These are phyloP conservation scores for Priceomyces medius DNA, from an alignment of 805 yeast species.

Conservation along the genomic window DNA sequence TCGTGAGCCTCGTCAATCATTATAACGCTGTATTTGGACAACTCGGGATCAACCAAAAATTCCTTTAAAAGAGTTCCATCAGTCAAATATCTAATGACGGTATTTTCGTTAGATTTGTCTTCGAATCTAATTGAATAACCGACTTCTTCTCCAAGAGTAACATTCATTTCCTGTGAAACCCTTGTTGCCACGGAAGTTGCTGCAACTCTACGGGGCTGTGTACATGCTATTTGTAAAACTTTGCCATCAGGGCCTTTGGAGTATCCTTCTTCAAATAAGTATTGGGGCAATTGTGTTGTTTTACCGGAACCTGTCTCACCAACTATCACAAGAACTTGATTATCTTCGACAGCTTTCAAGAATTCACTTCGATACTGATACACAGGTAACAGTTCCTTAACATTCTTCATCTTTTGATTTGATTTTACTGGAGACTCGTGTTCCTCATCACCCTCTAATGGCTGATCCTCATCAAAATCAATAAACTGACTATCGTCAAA, in stretches of 20 bases:
- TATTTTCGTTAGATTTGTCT: conserved; percentile 62
- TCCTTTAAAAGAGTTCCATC: conserved; percentile 95
- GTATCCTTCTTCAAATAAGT: conserved; percentile 78
- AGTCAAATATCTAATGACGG: conserved; percentile 84
- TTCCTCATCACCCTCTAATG: conserved; percentile 11
- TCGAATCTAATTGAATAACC: conserved; percentile 92
- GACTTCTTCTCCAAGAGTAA: conserved; percentile 77
- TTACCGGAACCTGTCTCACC: conserved; percentile 95
- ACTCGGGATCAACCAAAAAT: conserved; percentile 70
- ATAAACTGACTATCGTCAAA: conserved; percentile 61
- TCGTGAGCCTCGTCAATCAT: conserved; percentile 99
- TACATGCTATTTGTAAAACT: conserved; percentile 66
- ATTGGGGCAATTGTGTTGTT: conserved; percentile 92
- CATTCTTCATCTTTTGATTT: conserved; percentile 40
- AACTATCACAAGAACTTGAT: conserved; percentile 72
- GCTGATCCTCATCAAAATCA: conserved; percentile 21
- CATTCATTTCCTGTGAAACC: conserved; percentile 87
- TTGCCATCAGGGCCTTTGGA: conserved; percentile 41
- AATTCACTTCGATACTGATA: conserved; percentile 60
- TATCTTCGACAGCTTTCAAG: conserved; percentile 54
- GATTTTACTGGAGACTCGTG: conserved; percentile 8
- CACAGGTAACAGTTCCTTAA: conserved; percentile 73
- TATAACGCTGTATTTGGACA: conserved; percentile 69
- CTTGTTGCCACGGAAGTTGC: conserved; percentile 88
- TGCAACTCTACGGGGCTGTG: conserved; percentile 95